phyloP scores from a whole-genome alignment of 2,329 filamentous ascomycete genomes.

The Aspergillus aculeatus region DNA sequence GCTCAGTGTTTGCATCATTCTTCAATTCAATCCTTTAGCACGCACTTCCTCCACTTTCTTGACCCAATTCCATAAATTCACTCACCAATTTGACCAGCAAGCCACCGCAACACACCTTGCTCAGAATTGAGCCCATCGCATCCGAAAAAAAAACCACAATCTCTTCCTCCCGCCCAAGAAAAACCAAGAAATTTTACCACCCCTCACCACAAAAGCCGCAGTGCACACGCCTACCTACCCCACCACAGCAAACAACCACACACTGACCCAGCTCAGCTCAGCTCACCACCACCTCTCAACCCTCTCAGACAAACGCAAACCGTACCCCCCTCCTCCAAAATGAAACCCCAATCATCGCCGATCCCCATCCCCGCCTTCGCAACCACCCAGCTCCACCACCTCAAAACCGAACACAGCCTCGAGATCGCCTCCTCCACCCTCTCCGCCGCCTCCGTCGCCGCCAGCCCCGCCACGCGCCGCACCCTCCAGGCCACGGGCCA shows the following conservation, averaged over 20 bases:
- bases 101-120: too few relatives aligned
- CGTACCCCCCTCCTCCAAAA: background rate
- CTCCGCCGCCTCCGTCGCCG: conserved; percentile 39
- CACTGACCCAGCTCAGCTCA: too few relatives aligned
- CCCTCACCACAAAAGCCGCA: background rate
- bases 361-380: conserved; percentile 44
- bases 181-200: background rate
- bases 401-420: conserved; percentile 45
- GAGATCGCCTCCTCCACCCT: conserved; percentile 46
- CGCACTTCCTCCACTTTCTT: background rate
- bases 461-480: conserved; percentile 44
- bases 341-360: conserved; percentile 8
- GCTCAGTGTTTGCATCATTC: background rate
- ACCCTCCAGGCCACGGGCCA: conserved; percentile 44
- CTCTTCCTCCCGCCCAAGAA: background rate
- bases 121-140: background rate
- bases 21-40: too few relatives aligned
- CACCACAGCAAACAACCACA: background rate
- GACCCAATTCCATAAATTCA: too few relatives aligned
- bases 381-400: conserved; percentile 42
- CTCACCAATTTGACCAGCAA: too few relatives aligned
- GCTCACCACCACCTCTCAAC: background rate
- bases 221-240: background rate
- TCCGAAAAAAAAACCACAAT: background rate
- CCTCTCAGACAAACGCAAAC: background rate